Evolutionary conservation across 495 filamentous ascomycete genomes (phyloP).

Genomic region (Podospora bellae-mahoneyi): DNA sequence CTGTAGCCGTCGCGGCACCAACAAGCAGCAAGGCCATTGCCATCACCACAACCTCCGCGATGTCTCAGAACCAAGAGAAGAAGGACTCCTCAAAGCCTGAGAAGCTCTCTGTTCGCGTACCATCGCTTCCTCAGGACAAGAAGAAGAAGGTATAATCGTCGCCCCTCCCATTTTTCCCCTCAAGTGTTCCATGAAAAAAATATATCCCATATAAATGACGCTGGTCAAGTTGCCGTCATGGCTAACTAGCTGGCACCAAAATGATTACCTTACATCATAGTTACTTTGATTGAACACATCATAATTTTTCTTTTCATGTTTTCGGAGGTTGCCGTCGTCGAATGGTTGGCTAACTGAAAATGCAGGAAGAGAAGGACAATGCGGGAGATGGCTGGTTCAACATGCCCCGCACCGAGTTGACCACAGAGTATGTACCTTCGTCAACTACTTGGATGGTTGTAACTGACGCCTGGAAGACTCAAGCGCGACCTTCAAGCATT

Average conservation of each 20-base stretch:
- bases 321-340: neutral
- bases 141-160: slow-evolving; percentile 34
- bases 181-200: slow-evolving; percentile 38
- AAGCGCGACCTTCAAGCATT: slow-evolving; percentile 84
- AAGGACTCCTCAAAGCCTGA: slow-evolving; percentile 22
- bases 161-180: neutral
- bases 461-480: slow-evolving; percentile 30
- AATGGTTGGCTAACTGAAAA: slow-evolving; percentile 21
- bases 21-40: slow-evolving; percentile 13
- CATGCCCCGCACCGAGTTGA: slow-evolving; percentile 77
- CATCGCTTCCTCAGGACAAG: slow-evolving; percentile 38
- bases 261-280: slow-evolving; percentile 86
- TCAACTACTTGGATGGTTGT: neutral
- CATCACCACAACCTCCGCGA: slow-evolving; percentile 1
- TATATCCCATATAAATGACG: slow-evolving; percentile 42
- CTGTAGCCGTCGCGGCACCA: slow-evolving; percentile 14
- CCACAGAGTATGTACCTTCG: slow-evolving; percentile 51
- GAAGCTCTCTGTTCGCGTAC: slow-evolving; percentile 41
- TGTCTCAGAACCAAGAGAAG: neutral
- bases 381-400: slow-evolving; percentile 77
- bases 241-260: slow-evolving; percentile 44
- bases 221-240: slow-evolving; percentile 45
- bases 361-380: slow-evolving; percentile 42
- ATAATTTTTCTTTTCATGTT: slow-evolving; percentile 2
- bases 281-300: slow-evolving; percentile 81